Evolutionary conservation across 179 eudicot species (phyloP).

Genomic region (Beta macrorhiza): DNA sequence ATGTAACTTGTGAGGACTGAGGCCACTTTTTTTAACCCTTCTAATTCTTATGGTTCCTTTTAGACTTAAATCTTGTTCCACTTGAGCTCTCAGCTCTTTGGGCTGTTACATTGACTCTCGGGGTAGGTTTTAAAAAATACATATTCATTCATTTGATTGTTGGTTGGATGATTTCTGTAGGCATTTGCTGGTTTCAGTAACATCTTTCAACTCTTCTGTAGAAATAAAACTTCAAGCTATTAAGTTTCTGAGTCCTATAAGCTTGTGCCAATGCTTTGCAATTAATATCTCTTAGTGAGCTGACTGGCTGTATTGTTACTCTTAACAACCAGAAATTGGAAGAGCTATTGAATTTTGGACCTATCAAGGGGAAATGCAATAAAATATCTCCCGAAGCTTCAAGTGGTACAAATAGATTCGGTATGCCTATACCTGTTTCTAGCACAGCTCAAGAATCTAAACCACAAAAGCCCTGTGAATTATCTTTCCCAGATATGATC

Average conservation of each 20-base stretch:
- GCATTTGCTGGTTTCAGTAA: not conserved
- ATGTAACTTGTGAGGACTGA: not conserved
- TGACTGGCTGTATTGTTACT: slow-evolving; percentile 23
- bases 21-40: not conserved
- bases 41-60: not conserved
- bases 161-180: not conserved
- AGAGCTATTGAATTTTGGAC: slow-evolving; percentile 49
- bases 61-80: not conserved
- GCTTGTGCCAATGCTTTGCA: slow-evolving; percentile 11
- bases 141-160: not conserved
- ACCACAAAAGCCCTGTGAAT: slow-evolving; percentile 23
- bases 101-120: not conserved
- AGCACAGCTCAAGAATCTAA: slow-evolving; percentile 36
- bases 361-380: slow-evolving; percentile 36
- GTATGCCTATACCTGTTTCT: slow-evolving; percentile 31
- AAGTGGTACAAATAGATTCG: slow-evolving; percentile 26
- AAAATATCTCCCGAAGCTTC: slow-evolving; percentile 37
- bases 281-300: slow-evolving; percentile 14
- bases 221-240: not conserved
- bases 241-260: not conserved
- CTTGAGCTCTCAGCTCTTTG: slow-evolving; percentile 14
- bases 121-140: not conserved
- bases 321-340: slow-evolving; percentile 48
- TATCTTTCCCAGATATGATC: slow-evolving; percentile 47
- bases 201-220: not conserved